Evolutionary conservation across 495 filamentous ascomycete genomes (phyloP).

Genomic region (Aspergillus nidulans): DNA sequence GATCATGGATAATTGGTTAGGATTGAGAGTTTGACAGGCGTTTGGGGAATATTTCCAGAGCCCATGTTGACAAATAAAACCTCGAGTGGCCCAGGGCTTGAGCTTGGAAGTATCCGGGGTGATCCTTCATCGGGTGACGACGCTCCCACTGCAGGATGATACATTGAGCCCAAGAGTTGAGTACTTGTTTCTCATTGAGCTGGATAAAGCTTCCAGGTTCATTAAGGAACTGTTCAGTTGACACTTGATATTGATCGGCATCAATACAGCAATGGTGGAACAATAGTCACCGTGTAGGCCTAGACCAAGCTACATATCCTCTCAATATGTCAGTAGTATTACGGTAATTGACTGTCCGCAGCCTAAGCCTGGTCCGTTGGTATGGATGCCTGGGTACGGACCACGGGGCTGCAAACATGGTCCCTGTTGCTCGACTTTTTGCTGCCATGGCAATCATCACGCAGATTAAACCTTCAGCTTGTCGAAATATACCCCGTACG

Average conservation of each 20-base stretch:
- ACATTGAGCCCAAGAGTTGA: background rate
- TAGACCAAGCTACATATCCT: background rate
- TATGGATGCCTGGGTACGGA: background rate
- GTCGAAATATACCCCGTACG: background rate
- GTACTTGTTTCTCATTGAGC: background rate
- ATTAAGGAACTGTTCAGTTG: background rate
- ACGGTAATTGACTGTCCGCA: too few relatives aligned
- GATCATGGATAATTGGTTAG: background rate
- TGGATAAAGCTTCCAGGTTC: background rate
- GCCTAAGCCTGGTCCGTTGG: too few relatives aligned
- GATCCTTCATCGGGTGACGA: background rate
- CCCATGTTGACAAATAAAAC: background rate
- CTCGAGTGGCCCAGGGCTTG: background rate
- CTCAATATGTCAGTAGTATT: slow-evolving; percentile 1
- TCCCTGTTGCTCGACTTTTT: background rate
- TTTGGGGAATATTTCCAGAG: background rate
- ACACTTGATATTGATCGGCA: slow-evolving; percentile 1
- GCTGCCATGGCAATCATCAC: background rate
- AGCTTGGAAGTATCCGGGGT: background rate
- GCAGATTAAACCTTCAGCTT: background rate
- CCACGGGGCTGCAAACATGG: too few relatives aligned
- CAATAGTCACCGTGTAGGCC: slow-evolving; percentile 2
- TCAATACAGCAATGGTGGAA: background rate
- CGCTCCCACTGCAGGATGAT: background rate
- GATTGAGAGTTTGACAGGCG: background rate